Evolutionary conservation across 2,329 filamentous ascomycete genomes (phyloP).

Genomic region (Rhinocladiella similis): DNA sequence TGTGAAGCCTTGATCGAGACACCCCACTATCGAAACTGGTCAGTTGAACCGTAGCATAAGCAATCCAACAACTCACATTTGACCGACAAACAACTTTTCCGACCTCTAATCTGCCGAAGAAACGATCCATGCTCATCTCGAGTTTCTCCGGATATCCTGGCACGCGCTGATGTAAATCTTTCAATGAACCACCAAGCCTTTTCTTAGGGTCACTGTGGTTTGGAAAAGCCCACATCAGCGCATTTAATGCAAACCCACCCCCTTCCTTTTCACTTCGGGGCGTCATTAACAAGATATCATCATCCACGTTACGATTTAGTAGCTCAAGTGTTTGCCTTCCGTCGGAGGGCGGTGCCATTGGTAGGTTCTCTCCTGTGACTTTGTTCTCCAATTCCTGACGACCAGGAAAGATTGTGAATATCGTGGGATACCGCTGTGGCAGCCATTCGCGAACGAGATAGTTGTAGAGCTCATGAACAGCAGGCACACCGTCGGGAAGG

Average conservation of each 20-base stretch:
- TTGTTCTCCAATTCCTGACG: no score
- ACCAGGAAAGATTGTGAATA: not conserved
- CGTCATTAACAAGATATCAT: no score
- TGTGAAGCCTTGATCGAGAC: no score
- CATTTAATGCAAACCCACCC: no score
- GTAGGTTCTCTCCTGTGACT: no score
- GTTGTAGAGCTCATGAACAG: conserved; percentile 1
- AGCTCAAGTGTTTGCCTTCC: not conserved
- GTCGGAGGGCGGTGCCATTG: not conserved
- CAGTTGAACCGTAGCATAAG: no score
- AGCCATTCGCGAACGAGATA: not conserved
- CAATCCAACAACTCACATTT: conserved; percentile 27
- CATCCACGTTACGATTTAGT: not conserved
- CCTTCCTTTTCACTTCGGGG: no score
- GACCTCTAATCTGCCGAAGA: conserved; percentile 29
- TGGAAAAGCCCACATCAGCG: not conserved
- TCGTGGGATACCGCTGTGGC: conserved; percentile 6
- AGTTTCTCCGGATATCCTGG: conserved; percentile 34
- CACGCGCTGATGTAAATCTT: not conserved
- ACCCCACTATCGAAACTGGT: no score
- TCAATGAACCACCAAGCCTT: not conserved
- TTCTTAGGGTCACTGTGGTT: not conserved
- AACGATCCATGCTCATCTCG: conserved; percentile 36
- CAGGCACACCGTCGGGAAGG: not conserved
- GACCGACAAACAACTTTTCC: conserved; percentile 27